A percentile compares a stretch with the other conserved stretches of the same genome.
Conservation (phyloP, 352 stramenopile genomes). For the Pythium grandisporangium region DNA sequence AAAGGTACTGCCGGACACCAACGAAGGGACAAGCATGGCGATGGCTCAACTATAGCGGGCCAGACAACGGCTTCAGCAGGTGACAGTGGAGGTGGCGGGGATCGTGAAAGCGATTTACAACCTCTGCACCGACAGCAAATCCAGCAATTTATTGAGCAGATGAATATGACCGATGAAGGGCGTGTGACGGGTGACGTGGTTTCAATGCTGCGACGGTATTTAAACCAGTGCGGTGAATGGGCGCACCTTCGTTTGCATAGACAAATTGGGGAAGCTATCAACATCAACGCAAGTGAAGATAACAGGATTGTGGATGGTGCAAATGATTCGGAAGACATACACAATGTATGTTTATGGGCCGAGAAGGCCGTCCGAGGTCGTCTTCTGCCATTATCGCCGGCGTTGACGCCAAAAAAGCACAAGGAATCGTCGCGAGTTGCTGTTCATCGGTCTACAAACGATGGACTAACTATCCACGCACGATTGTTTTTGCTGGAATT, state of each 20-base stretch:
- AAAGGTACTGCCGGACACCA: no score
- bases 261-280: no score
- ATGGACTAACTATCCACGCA: constrained; percentile 20
- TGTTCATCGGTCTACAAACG: background rate
- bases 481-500: constrained; percentile 56
- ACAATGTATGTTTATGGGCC: constrained; percentile 41
- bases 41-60: no score
- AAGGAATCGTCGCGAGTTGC: background rate
- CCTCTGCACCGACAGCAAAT: no score
- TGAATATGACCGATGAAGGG: no score
- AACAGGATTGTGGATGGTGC: constrained; percentile 14
- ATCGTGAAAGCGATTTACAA: no score
- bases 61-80: no score
- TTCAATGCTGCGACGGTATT: constrained; percentile 6
- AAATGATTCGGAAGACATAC: constrained; percentile 20
- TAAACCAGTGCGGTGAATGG: constrained; percentile 63
- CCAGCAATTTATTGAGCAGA: constrained; percentile 1
- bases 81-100: no score
- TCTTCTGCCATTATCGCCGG: background rate
- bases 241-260: constrained; percentile 21
- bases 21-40: no score
- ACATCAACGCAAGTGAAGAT: no score
- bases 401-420: background rate
- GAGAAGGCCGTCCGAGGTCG: constrained; percentile 36
- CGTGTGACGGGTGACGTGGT: no score